A percentile compares a stretch with the other conserved stretches of the same genome.
Evolutionary conservation across 345 rosid genomes (phyloP).

Genomic region (Viola odorata): DNA sequence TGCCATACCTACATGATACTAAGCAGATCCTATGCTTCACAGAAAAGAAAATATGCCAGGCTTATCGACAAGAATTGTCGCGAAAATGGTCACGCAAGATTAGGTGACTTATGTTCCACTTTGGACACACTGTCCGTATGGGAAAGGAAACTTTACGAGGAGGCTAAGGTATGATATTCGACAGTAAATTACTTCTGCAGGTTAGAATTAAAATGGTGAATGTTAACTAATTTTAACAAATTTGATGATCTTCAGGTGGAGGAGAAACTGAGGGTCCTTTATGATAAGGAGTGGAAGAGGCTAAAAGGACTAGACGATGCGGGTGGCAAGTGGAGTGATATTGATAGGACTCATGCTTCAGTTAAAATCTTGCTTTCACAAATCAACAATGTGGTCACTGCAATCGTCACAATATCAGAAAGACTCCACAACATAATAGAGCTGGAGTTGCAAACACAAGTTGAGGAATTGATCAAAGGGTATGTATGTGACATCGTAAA

Average conservation of each 20-base stretch:
- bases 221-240: neutral
- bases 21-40: neutral
- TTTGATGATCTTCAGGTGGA: neutral
- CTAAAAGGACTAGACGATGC: neutral
- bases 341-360: neutral
- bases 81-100: neutral
- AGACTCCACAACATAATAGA: constrained; percentile 3
- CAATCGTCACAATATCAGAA: neutral
- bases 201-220: neutral
- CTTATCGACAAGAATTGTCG: neutral
- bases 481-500: neutral
- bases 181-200: neutral
- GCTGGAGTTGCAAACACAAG: neutral
- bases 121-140: neutral
- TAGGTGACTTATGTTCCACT: neutral
- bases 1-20: neutral
- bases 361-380: neutral
- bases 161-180: constrained; percentile 3
- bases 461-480: constrained; percentile 1
- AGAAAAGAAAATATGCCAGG: neutral
- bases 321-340: neutral
- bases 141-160: constrained; percentile 6
- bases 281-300: constrained; percentile 1
- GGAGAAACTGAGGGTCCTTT: neutral
- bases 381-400: neutral